Percentiles rank a stretch among this genome's conserved stretches.
phyloP scores from a whole-genome alignment of 371 early-diverging fungal species.

The Mortierella sp. region DNA sequence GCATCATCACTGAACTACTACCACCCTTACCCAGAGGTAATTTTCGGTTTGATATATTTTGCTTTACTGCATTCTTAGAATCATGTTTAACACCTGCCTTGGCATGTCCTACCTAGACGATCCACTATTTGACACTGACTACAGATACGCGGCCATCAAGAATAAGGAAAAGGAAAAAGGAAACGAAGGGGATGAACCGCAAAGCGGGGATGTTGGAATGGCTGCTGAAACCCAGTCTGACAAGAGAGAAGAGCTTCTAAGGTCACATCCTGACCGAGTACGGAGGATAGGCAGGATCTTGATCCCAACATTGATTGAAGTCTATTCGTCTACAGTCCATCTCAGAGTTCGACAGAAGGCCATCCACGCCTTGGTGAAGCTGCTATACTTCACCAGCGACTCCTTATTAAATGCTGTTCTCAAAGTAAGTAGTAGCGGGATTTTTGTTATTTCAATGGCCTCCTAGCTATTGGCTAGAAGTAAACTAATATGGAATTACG shows the following conservation, averaged over 20 bases:
- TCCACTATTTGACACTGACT: constrained; percentile 48
- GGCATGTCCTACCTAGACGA: constrained; percentile 9
- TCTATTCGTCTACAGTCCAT: constrained; percentile 71
- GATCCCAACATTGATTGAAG: constrained; percentile 68
- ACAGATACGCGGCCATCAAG: constrained; percentile 14
- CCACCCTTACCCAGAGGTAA: constrained; percentile 75
- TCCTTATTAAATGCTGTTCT: constrained; percentile 58
- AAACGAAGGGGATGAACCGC: constrained; percentile 17
- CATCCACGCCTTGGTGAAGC: constrained; percentile 66
- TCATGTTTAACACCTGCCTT: background rate
- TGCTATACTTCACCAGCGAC: constrained; percentile 61
- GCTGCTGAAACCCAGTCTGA: constrained; percentile 33
- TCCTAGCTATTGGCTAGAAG: background rate
- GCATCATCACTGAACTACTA: constrained; percentile 66
- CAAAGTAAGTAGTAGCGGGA: constrained; percentile 24
- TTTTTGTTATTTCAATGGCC: background rate
- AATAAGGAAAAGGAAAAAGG: constrained; percentile 17
- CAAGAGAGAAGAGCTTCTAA: constrained; percentile 59
- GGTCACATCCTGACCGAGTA: constrained; percentile 57
- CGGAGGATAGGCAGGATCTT: constrained; percentile 61
- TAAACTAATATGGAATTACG: background rate
- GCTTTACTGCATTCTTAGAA: background rate
- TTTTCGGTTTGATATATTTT: background rate
- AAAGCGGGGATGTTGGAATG: constrained; percentile 33
- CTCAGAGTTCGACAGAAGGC: constrained; percentile 68